Conservation (phyloP, 331 rosid species). For the Acacia concinna region DNA sequence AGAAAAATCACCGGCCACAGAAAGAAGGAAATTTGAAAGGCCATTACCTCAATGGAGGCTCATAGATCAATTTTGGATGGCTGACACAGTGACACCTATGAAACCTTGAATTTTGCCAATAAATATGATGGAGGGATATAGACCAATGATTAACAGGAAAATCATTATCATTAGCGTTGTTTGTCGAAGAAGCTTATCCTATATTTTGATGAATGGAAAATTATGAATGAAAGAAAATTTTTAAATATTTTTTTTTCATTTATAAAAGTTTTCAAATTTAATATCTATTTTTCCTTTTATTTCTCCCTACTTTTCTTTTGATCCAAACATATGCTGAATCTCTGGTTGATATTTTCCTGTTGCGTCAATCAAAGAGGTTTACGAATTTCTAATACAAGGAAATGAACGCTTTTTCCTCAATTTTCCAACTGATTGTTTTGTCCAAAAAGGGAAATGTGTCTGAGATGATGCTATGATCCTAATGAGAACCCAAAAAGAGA, state of each 20-base stretch:
- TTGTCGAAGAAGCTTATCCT: slow-evolving; percentile 37
- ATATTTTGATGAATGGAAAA: no score
- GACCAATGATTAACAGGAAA: neutral
- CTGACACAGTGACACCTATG: slow-evolving; percentile 20
- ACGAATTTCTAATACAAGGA: slow-evolving; percentile 45
- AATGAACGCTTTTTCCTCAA: slow-evolving; percentile 31
- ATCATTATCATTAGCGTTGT: slow-evolving; percentile 14
- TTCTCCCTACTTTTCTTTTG: no score
- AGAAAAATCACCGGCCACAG: slow-evolving; percentile 1
- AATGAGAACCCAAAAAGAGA: slow-evolving; percentile 30
- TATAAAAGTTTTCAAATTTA: no score
- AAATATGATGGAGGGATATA: neutral
- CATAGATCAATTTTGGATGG: slow-evolving; percentile 30
- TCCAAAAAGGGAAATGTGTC: slow-evolving; percentile 39
- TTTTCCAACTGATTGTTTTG: slow-evolving; percentile 30
- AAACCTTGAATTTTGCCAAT: slow-evolving; percentile 24
- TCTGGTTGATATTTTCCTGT: slow-evolving; percentile 25
- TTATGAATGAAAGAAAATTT: no score
- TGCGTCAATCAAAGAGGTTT: slow-evolving; percentile 24
- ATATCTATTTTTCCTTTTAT: no score
- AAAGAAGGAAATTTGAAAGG: slow-evolving; percentile 11
- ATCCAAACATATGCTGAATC: no score
- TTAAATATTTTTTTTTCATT: no score
- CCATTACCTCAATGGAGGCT: slow-evolving; percentile 12
- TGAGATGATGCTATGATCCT: slow-evolving; percentile 36